Evolutionary conservation across 2,329 filamentous ascomycete species (phyloP).

Genomic region (Penicillium sp.): DNA sequence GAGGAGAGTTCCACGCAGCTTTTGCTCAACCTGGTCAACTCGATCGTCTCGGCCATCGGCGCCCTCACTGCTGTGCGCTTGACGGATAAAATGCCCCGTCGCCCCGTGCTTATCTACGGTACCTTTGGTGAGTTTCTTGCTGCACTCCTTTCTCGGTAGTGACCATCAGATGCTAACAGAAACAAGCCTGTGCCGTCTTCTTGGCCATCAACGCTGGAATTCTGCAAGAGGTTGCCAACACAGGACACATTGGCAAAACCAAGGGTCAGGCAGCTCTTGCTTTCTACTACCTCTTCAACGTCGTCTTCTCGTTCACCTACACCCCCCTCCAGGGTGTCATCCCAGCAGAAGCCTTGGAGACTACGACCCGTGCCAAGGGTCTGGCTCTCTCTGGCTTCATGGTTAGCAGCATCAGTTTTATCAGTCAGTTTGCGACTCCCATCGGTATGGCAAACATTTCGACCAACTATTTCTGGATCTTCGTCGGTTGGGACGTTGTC

Average conservation of each 20-base stretch:
- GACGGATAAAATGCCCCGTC: conserved; percentile 52
- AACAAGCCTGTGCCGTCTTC: conserved; percentile 39
- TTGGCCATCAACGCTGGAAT: conserved; percentile 52
- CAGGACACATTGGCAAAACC: conserved; percentile 34
- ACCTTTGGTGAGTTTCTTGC: conserved; percentile 34
- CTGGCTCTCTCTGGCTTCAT: conserved; percentile 50
- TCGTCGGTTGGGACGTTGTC: conserved; percentile 52
- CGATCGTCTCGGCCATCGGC: conserved; percentile 49
- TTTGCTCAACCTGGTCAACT: conserved; percentile 53
- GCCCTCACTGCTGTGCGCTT: conserved; percentile 48
- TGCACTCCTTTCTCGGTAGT: neutral
- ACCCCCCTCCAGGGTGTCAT: conserved; percentile 54
- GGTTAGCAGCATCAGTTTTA: conserved; percentile 50
- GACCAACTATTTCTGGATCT: conserved; percentile 45
- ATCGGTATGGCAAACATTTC: conserved; percentile 50
- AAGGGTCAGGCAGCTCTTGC: conserved; percentile 50
- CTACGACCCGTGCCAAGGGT: conserved; percentile 53
- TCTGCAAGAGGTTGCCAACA: conserved; percentile 39
- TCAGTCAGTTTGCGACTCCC: conserved; percentile 53
- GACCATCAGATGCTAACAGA: conserved; percentile 4
- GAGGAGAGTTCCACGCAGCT: conserved; percentile 39
- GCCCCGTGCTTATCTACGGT: conserved; percentile 49
- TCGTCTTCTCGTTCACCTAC: conserved; percentile 54
- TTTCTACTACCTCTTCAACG: conserved; percentile 54
- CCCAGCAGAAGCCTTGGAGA: conserved; percentile 52